These are phyloP conservation scores for Yamadazyma takamatsuzukensis DNA, from an alignment of 805 yeast genomes.

Conservation along the genomic window DNA sequence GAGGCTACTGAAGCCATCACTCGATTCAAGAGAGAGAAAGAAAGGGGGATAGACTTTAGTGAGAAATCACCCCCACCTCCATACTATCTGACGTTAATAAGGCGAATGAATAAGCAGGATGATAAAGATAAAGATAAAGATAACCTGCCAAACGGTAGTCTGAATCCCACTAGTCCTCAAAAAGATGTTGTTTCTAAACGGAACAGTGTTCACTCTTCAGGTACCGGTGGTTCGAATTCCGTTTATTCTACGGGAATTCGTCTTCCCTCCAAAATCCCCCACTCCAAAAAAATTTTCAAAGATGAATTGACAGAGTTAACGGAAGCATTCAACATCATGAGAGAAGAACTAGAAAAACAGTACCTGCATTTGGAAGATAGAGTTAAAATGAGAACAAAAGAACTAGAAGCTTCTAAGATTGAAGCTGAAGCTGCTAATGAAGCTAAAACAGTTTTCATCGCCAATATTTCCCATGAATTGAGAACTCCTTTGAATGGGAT, in stretches of 20 bases:
- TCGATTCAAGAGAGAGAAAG: conserved; percentile 31
- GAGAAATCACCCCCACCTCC: conserved; percentile 15
- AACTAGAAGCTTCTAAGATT: conserved; percentile 80
- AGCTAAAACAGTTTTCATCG: conserved; percentile 66
- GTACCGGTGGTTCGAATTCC: conserved; percentile 35
- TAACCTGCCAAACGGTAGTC: neutral
- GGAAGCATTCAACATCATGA: conserved; percentile 88
- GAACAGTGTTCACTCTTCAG: conserved; percentile 25
- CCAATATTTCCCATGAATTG: conserved; percentile 53
- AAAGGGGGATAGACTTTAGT: conserved; percentile 6
- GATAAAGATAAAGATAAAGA: neutral
- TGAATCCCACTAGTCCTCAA: neutral
- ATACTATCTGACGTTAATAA: conserved; percentile 13
- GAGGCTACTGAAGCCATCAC: conserved; percentile 77
- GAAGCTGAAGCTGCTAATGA: conserved; percentile 95
- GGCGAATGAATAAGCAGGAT: conserved; percentile 5
- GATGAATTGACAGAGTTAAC: conserved; percentile 89
- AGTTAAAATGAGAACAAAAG: conserved; percentile 80
- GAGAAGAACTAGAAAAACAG: conserved; percentile 80
- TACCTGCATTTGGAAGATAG: conserved; percentile 84
- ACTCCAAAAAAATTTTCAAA: conserved; percentile 47
- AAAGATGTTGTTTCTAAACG: conserved; percentile 26
- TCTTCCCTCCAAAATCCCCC: conserved; percentile 34
- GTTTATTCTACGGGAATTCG: conserved; percentile 37
- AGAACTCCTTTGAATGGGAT: conserved; percentile 96